Conservation (phyloP, 116 monocot species). For the Papilionanthe hybrid region DNA sequence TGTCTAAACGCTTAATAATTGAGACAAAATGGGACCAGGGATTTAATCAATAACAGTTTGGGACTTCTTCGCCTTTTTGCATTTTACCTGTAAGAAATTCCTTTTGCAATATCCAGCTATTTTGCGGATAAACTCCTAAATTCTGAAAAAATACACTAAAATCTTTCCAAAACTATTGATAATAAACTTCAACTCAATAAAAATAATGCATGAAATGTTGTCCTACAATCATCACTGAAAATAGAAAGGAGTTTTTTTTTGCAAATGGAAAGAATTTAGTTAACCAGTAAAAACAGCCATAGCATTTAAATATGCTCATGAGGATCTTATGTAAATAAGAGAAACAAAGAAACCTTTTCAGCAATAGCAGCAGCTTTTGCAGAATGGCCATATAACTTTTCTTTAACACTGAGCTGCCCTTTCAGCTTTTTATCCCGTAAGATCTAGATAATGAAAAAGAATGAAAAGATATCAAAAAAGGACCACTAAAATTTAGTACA, state of each 20-base stretch:
- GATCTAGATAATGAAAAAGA: conserved; percentile 18
- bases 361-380: conserved; percentile 81
- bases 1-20: too few species aligned
- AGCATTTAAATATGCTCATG: neutral
- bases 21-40: neutral
- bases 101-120: neutral
- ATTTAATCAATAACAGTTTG: neutral
- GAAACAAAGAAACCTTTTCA: conserved; percentile 59
- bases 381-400: conserved; percentile 67
- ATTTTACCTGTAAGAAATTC: neutral
- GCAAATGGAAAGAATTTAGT: neutral
- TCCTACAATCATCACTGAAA: neutral
- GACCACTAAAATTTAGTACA: neutral
- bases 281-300: neutral
- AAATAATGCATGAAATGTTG: neutral
- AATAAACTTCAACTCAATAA: neutral
- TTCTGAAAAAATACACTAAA: neutral
- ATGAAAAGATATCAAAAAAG: neutral
- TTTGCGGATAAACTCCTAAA: neutral
- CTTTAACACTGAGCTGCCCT: conserved; percentile 62
- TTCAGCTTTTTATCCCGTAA: conserved; percentile 80
- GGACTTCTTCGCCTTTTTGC: neutral
- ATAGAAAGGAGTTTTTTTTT: neutral
- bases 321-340: neutral
- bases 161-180: neutral